phyloP scores from a whole-genome alignment of 2,329 filamentous ascomycete species.

The Ceratocystis variospora region DNA sequence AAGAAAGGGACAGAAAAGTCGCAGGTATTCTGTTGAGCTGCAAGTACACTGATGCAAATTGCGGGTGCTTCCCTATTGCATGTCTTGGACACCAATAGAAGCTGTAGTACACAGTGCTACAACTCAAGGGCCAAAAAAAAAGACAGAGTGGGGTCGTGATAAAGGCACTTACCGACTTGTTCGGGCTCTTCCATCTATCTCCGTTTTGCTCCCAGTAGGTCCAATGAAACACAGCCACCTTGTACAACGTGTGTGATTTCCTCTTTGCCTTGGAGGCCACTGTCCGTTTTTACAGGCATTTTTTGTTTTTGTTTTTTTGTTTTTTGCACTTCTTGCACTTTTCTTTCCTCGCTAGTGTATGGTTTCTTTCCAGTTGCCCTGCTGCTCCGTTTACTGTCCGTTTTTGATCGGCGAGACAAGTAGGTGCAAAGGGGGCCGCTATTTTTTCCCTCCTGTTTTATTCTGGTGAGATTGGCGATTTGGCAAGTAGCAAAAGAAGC shows the following conservation, averaged over 20 bases:
- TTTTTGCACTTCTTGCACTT: no score
- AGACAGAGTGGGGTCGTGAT: not conserved
- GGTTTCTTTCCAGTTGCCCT: not conserved
- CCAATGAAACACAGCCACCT: constrained; percentile 1
- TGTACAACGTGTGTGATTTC: not conserved
- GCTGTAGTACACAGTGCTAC: not conserved
- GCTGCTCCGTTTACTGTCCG: not conserved
- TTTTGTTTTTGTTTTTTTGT: not conserved
- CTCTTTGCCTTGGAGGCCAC: not conserved
- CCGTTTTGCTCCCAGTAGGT: not conserved
- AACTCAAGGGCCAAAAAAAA: not conserved
- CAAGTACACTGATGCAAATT: not conserved
- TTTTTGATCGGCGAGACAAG: not conserved
- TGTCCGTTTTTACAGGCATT: not conserved
- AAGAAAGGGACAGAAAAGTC: not conserved
- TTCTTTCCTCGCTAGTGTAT: not conserved
- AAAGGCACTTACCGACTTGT: not conserved
- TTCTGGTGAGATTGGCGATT: not conserved
- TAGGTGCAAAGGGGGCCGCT: not conserved
- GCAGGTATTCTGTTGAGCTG: not conserved
- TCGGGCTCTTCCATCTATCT: not conserved
- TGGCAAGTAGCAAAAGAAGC: not conserved
- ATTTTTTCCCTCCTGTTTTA: not conserved
- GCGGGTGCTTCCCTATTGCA: not conserved
- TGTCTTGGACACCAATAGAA: not conserved